A percentile compares a stretch with the other conserved stretches of the same genome.
Evolutionary conservation across 345 rosid species (phyloP).

Genomic region (Hibiscus syriacus): DNA sequence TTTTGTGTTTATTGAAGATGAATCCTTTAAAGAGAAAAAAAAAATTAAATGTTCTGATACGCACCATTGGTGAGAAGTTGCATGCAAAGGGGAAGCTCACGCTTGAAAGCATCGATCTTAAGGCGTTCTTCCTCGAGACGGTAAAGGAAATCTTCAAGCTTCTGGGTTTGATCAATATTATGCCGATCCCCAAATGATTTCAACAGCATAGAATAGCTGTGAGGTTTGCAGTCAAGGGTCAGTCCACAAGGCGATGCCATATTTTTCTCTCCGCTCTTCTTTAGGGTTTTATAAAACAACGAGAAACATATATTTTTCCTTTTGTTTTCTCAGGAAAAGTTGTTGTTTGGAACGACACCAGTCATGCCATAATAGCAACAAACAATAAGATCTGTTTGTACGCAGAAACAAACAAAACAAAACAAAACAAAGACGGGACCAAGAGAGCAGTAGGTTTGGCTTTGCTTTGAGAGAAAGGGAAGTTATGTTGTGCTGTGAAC

Average conservation of each 20-base stretch:
- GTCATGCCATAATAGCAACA: conserved; percentile 18
- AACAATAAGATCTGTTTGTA: background rate
- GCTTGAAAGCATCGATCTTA: conserved; percentile 97
- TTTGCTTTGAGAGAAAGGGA: conserved; percentile 26
- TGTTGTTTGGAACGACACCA: conserved; percentile 9
- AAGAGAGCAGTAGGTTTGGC: too few relatives aligned
- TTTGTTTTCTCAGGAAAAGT: background rate
- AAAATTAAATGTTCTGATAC: background rate
- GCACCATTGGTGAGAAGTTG: conserved; percentile 93
- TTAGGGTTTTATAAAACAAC: background rate
- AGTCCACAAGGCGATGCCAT: conserved; percentile 85
- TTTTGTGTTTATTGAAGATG: too few relatives aligned
- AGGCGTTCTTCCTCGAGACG: conserved; percentile 86
- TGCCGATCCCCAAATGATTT: conserved; percentile 74
- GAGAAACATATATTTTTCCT: background rate
- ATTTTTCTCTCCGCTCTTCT: background rate
- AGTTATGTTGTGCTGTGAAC: conserved; percentile 43
- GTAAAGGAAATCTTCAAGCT: conserved; percentile 78
- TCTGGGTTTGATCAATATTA: conserved; percentile 50
- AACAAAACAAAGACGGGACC: background rate
- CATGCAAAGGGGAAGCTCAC: conserved; percentile 99
- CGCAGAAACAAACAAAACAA: conserved; percentile 23
- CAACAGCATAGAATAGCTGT: conserved; percentile 78
- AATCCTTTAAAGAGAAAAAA: background rate
- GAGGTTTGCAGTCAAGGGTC: conserved; percentile 77